phyloP scores from a whole-genome alignment of 306 rosid species.

The Trifolium subterraneum region DNA sequence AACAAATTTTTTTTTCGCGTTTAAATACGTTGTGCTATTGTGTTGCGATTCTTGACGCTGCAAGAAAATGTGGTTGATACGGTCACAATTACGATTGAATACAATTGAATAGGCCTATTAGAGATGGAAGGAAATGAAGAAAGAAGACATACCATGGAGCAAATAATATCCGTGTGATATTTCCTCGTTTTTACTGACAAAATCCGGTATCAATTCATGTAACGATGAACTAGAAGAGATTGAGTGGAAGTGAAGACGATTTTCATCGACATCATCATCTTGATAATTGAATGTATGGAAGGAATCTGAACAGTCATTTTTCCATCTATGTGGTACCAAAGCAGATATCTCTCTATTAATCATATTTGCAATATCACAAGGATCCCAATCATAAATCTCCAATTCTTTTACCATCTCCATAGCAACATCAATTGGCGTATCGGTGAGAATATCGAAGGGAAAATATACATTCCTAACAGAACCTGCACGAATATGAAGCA shows the following conservation, averaged over 20 bases:
- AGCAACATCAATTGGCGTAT: constrained; percentile 82
- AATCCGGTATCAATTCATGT: constrained; percentile 55
- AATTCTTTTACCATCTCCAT: constrained; percentile 93
- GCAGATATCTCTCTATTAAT: constrained; percentile 83
- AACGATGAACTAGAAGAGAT: constrained; percentile 75
- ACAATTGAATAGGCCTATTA: not conserved
- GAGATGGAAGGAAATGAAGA: not conserved
- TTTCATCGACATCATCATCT: constrained; percentile 48
- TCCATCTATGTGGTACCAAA: constrained; percentile 63
- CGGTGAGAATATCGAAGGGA: constrained; percentile 77
- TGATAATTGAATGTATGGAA: constrained; percentile 53
- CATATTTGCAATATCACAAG: constrained; percentile 86
- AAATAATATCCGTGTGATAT: constrained; percentile 50
- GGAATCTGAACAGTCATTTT: constrained; percentile 43
- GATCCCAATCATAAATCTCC: constrained; percentile 87
- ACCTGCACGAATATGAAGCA: constrained; percentile 56
- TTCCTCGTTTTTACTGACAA: constrained; percentile 48
- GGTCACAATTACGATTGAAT: not conserved
- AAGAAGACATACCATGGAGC: constrained; percentile 63
- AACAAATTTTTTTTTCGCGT: too few species aligned
- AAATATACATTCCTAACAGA: constrained; percentile 75
- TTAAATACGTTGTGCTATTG: not conserved
- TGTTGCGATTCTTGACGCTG: not conserved
- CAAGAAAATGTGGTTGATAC: not conserved
- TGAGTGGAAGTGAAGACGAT: constrained; percentile 55